A percentile compares a stretch with the other conserved stretches of the same genome.
These are phyloP conservation scores for Pezicula rhizophila DNA, from an alignment of 2,329 filamentous ascomycete species.

Conservation along the genomic window DNA sequence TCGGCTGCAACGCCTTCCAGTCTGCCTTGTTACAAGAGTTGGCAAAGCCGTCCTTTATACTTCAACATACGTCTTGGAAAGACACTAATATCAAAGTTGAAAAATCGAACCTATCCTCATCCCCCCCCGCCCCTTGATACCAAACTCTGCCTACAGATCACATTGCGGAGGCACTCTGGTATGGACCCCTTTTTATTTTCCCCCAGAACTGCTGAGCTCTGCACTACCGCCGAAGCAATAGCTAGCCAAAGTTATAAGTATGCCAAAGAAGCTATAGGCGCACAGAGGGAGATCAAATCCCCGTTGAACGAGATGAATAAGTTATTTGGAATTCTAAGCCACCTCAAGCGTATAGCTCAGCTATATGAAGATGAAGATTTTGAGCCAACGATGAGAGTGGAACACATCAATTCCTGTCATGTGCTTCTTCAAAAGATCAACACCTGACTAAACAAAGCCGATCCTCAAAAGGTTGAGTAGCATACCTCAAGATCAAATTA, in stretches of 20 bases:
- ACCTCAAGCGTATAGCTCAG: background rate
- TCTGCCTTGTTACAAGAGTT: no score
- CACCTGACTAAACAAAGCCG: conserved; percentile 1
- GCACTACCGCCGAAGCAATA: conserved; percentile 6
- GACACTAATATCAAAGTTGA: no score
- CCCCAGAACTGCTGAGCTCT: conserved; percentile 6
- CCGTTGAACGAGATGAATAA: conserved; percentile 6
- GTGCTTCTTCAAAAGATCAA: conserved; percentile 8
- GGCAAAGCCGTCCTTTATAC: no score
- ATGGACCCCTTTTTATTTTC: conserved; percentile 7
- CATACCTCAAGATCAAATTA: no score
- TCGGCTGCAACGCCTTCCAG: no score
- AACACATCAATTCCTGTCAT: conserved; percentile 11
- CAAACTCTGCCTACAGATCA: no score
- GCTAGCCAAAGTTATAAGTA: conserved; percentile 6
- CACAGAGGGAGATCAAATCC: background rate
- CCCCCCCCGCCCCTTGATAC: no score
- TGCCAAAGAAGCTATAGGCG: conserved; percentile 6
- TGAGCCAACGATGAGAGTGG: conserved; percentile 2
- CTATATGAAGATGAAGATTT: conserved; percentile 1
- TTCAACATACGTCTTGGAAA: no score
- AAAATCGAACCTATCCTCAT: no score
- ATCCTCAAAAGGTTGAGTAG: background rate
- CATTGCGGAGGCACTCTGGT: background rate
- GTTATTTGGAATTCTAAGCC: conserved; percentile 7